Conservation (phyloP, 805 yeast species). For the Metschnikowia koreensis region DNA sequence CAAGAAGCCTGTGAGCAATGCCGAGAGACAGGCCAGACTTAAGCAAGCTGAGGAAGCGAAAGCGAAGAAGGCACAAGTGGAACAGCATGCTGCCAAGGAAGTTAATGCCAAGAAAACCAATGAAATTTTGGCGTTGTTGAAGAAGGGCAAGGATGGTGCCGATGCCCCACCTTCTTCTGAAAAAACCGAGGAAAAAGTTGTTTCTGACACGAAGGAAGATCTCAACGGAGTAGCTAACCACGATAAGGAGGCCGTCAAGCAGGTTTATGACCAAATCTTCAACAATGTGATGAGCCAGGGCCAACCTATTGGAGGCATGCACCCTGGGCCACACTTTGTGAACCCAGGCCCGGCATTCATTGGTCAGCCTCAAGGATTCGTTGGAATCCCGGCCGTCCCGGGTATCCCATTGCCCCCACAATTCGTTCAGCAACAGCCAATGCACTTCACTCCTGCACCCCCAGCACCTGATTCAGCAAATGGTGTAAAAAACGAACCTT, state of each 20-base stretch:
- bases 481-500: background rate
- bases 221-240: constrained; percentile 16
- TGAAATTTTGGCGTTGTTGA: constrained; percentile 32
- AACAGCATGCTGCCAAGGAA: constrained; percentile 11
- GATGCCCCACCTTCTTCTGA: background rate
- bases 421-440: constrained; percentile 24
- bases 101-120: constrained; percentile 27
- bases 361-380: constrained; percentile 4
- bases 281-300: constrained; percentile 44
- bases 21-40: constrained; percentile 16
- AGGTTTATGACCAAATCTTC: constrained; percentile 43
- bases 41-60: constrained; percentile 12
- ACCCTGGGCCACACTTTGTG: constrained; percentile 8
- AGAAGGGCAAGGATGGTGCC: constrained; percentile 14
- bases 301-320: constrained; percentile 4
- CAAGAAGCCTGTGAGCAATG: constrained; percentile 28
- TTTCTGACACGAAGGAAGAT: background rate
- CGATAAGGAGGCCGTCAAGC: constrained; percentile 36
- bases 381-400: constrained; percentile 30
- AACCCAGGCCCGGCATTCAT: constrained; percentile 1
- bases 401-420: constrained; percentile 40
- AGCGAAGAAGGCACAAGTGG: constrained; percentile 5
- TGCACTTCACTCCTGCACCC: constrained; percentile 9
- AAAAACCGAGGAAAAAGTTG: background rate
- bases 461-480: background rate